phyloP scores from a whole-genome alignment of 345 rosid genomes.

The Trapa bicornis region DNA sequence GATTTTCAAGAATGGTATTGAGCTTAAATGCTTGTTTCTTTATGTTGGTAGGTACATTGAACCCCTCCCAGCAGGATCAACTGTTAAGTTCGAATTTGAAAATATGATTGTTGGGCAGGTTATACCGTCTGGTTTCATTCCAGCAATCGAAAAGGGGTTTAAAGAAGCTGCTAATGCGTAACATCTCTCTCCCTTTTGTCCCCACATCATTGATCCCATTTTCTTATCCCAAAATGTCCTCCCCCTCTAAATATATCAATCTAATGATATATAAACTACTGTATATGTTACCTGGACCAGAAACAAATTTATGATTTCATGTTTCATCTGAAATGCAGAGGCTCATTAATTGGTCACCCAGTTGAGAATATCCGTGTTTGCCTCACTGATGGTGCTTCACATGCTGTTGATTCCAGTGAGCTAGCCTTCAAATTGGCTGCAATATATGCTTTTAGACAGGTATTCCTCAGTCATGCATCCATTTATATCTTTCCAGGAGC shows the following conservation, averaged over 20 bases:
- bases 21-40: neutral
- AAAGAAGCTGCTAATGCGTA: constrained; percentile 98
- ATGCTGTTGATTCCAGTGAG: constrained; percentile 95
- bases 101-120: constrained; percentile 94
- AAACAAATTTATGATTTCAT: neutral
- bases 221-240: neutral
- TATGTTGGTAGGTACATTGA: constrained; percentile 50
- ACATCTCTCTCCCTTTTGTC: constrained; percentile 13
- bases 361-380: constrained; percentile 77
- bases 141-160: constrained; percentile 96
- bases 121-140: constrained; percentile 83
- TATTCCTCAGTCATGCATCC: constrained; percentile 5
- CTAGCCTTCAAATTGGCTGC: constrained; percentile 95
- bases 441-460: constrained; percentile 96
- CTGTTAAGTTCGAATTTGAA: constrained; percentile 77
- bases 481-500: too few species aligned
- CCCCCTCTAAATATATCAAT: too few species aligned
- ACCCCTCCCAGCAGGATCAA: constrained; percentile 55
- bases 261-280: too few species aligned
- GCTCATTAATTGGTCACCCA: constrained; percentile 91
- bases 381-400: constrained; percentile 89
- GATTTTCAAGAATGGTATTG: neutral
- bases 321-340: constrained; percentile 29
- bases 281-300: neutral
- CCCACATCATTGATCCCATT: neutral